A percentile compares a stretch with the other conserved stretches of the same genome.
These are phyloP conservation scores for Berberis thunbergii DNA, from an alignment of 164 flowering plant genomes.

Conservation along the genomic window DNA sequence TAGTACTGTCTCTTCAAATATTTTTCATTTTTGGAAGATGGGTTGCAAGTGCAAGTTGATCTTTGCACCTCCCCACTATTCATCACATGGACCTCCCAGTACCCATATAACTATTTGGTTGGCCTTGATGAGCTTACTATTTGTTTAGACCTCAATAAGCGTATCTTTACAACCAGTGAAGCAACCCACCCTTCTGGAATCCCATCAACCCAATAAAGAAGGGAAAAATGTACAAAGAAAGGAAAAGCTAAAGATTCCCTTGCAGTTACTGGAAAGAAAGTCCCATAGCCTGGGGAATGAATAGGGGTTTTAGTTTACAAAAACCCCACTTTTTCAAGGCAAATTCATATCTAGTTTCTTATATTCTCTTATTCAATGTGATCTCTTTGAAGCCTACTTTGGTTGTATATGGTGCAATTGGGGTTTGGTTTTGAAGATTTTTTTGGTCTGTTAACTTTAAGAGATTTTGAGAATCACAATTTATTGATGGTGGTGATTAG, in stretches of 20 bases:
- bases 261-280: constrained; percentile 5
- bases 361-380: constrained; percentile 3
- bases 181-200: neutral
- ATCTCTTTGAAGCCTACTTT: neutral
- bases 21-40: neutral
- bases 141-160: neutral
- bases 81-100: neutral
- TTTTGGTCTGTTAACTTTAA: neutral
- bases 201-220: neutral
- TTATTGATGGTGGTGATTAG: neutral
- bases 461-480: neutral
- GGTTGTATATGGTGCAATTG: neutral
- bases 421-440: constrained; percentile 2
- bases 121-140: neutral
- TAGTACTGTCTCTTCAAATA: neutral
- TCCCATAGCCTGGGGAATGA: constrained; percentile 4
- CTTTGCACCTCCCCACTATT: constrained; percentile 4
- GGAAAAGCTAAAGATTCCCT: constrained; percentile 6
- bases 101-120: neutral
- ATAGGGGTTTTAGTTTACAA: neutral
- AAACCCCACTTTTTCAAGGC: neutral
- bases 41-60: neutral
- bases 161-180: constrained; percentile 9
- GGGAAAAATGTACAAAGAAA: neutral
- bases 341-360: neutral